Evolutionary conservation across 78 protist species (phyloP), one percentile per base, ranked within the genome.

Genomic region (Acrasis kona): DNA sequence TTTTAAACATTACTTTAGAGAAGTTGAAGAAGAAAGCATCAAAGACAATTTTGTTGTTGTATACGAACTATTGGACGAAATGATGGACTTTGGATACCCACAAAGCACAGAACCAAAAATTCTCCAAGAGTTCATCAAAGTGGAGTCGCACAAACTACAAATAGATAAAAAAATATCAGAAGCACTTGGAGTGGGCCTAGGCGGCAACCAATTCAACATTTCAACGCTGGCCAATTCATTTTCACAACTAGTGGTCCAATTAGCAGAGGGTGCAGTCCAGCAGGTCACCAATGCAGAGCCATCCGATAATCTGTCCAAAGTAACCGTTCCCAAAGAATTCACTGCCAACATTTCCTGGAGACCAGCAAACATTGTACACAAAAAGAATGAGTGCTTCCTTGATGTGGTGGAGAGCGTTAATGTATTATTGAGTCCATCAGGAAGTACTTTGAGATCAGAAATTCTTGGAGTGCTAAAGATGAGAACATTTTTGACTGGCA

Each of bases 21-120:
- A 83, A 80, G 79, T 97, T 12, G 91, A 88, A 41, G 98, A 96
- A 72, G 99, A 97, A 74, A 74, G 88, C 57, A 92, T 97, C 61
- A 80, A 96, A 27, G 99, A 97, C 84, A 97, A 97, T 88, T 97
- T 97, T 70, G 98, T 96, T 0, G 72, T 97, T 50, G 92, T 92
- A 12, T 95, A 96, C 86, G 99, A 97, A 76, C 91, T 97, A 9
- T 80, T 97, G 61, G 99, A 97, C 65, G 99, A 97, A 80, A 95
- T 96, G 95, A 91, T 95, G 95, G 99, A 97, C 72, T 95, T 90
- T 70, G 99, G 99, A 12, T 90, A 88, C 67, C 97, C 96, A 29
- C 98, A 96, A 86, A 77, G 75, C 35, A 91, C 99, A 1, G 99
- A 95, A 38, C 0, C 78, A 1, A 74, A 85, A 50, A 36, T 82